phyloP scores from a whole-genome alignment of 805 yeast species.

The Teunomyces gatunensis region DNA sequence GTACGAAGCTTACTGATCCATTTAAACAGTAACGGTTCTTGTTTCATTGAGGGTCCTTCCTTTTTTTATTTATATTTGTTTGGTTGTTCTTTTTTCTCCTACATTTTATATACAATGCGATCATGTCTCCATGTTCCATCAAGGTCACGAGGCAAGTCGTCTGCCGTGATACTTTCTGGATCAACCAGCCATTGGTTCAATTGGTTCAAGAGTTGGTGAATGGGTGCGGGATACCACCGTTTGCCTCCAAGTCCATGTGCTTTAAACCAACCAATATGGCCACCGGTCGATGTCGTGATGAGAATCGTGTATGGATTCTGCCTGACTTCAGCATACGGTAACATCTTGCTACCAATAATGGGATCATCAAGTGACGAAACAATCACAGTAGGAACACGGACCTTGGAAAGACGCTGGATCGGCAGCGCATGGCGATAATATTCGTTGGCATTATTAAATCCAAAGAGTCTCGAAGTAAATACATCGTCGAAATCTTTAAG shows the following conservation, averaged over 20 bases:
- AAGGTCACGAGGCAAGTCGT: constrained; percentile 27
- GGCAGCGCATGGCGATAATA: constrained; percentile 70
- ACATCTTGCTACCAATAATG: constrained; percentile 49
- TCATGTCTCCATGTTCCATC: constrained; percentile 34
- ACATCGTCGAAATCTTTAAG: constrained; percentile 58
- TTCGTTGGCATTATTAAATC: constrained; percentile 58
- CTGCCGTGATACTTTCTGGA: constrained; percentile 9
- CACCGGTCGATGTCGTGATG: constrained; percentile 64
- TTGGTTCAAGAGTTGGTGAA: constrained; percentile 32
- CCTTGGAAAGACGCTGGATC: constrained; percentile 49
- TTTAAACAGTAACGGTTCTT: background rate
- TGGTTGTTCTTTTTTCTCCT: background rate
- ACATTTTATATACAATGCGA: constrained; percentile 17
- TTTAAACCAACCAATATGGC: constrained; percentile 60
- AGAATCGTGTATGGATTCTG: constrained; percentile 59
- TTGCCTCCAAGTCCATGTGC: constrained; percentile 13
- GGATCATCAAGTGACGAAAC: constrained; percentile 69
- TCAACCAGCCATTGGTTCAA: constrained; percentile 27
- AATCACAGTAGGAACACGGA: constrained; percentile 62
- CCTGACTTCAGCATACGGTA: constrained; percentile 49
- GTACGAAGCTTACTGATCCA: constrained; percentile 30
- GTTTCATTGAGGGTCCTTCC: background rate
- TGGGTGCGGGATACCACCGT: constrained; percentile 41
- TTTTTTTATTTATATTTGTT: background rate
- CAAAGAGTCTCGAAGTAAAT: constrained; percentile 61